Conservation (phyloP, 495 filamentous ascomycete genomes). For the Trichoderma erinaceum region DNA sequence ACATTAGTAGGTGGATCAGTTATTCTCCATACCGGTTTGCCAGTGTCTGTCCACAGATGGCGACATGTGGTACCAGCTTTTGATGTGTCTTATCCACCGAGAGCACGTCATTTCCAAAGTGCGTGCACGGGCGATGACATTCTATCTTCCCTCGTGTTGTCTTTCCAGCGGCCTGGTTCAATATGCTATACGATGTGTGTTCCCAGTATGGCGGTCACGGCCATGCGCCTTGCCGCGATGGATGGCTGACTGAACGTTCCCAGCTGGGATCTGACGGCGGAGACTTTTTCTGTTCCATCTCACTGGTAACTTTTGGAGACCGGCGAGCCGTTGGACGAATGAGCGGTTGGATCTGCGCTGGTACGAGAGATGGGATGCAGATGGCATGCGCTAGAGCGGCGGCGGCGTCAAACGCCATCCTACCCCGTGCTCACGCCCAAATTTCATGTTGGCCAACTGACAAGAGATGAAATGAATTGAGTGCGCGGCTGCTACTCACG, state of each 20-base stretch:
- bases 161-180: neutral
- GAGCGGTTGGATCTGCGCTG: neutral
- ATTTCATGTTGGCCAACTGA: neutral
- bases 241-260: neutral
- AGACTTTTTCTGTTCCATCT: neutral
- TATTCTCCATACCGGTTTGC: neutral
- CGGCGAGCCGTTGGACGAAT: neutral
- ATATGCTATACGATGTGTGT: neutral
- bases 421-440: neutral
- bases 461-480: neutral
- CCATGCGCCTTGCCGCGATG: neutral
- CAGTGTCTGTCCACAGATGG: neutral
- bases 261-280: neutral
- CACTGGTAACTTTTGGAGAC: neutral
- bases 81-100: neutral
- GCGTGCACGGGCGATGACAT: slow-evolving; percentile 4
- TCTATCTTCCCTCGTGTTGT: neutral
- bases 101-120: slow-evolving; percentile 2
- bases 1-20: neutral
- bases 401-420: neutral
- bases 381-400: neutral
- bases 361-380: neutral
- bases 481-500: neutral
- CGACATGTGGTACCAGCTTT: neutral
- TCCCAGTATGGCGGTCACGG: neutral